Conservation (phyloP, 208 protist species). For the Strigomonas culicis region DNA sequence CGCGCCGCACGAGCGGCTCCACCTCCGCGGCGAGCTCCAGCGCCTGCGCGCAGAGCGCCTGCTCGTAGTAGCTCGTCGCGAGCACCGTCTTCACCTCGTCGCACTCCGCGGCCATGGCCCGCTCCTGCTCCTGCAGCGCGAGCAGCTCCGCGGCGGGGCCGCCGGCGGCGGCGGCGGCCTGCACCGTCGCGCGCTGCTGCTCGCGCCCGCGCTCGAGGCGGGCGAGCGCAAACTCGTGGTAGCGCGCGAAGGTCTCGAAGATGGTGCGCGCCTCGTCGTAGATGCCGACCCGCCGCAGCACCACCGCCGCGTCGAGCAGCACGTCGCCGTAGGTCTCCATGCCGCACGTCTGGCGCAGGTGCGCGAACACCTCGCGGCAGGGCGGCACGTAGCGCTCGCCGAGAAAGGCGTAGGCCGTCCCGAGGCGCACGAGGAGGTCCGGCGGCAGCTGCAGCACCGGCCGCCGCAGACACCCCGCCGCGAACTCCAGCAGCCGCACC, state of each 20-base stretch:
- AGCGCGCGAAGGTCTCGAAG: constrained; percentile 62
- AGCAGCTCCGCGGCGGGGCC: constrained; percentile 4
- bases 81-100: constrained; percentile 58
- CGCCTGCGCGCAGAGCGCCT: constrained; percentile 58
- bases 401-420: constrained; percentile 76
- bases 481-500: constrained; percentile 59
- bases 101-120: constrained; percentile 15
- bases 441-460: constrained; percentile 75
- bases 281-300: constrained; percentile 71
- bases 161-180: neutral
- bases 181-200: constrained; percentile 16
- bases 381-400: constrained; percentile 46
- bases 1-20: constrained; percentile 21
- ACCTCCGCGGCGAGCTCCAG: constrained; percentile 18
- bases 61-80: constrained; percentile 44
- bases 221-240: constrained; percentile 58
- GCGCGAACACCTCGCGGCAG: constrained; percentile 75
- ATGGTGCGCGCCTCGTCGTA: constrained; percentile 50
- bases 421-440: constrained; percentile 77
- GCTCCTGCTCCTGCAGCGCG: neutral
- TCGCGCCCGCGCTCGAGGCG: constrained; percentile 19
- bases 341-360: constrained; percentile 70
- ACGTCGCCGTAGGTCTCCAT: constrained; percentile 86
- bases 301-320: constrained; percentile 69
- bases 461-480: constrained; percentile 58